Evolutionary conservation across 495 filamentous ascomycete genomes (phyloP).

Genomic region (Ramalina intermedia): DNA sequence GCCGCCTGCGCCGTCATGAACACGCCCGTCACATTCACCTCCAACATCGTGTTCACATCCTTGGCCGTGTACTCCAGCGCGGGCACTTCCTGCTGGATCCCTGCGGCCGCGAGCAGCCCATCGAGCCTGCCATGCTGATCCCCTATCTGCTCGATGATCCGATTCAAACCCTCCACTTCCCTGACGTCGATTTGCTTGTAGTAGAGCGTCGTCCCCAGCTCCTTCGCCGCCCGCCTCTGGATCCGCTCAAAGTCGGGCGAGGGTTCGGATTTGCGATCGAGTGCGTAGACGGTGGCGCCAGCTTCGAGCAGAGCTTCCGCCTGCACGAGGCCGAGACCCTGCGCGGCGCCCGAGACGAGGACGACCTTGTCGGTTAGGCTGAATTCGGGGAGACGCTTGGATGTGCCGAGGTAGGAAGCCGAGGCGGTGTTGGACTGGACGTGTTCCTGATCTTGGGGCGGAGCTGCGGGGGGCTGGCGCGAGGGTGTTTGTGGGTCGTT

Average conservation of each 20-base stretch:
- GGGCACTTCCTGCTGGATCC: conserved; percentile 53
- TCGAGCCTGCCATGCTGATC: conserved; percentile 58
- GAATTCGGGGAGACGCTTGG: conserved; percentile 58
- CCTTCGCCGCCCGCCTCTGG: conserved; percentile 45
- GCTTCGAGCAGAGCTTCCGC: conserved; percentile 70
- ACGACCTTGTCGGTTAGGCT: conserved; percentile 63
- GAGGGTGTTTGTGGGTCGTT: conserved; percentile 7
- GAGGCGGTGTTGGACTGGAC: conserved; percentile 6
- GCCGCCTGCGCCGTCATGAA: conserved; percentile 60
- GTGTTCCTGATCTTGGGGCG: conserved; percentile 9
- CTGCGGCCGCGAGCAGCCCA: conserved; percentile 63
- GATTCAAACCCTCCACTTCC: conserved; percentile 53
- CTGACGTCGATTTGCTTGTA: conserved; percentile 81
- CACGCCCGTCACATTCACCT: conserved; percentile 62
- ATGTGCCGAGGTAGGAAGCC: conserved; percentile 13
- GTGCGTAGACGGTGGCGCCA: conserved; percentile 45
- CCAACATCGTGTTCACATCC: conserved; percentile 57
- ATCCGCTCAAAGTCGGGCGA: conserved; percentile 46
- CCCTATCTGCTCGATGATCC: conserved; percentile 52
- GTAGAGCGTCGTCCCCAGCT: conserved; percentile 53
- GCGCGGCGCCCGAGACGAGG: conserved; percentile 62
- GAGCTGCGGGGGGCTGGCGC: conserved; percentile 11
- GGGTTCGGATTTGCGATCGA: conserved; percentile 28
- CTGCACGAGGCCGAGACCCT: conserved; percentile 66
- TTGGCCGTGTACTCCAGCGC: conserved; percentile 55